Evolutionary conservation across 768 basidiomycete species (phyloP).

Genomic region (Trametes cingulata): DNA sequence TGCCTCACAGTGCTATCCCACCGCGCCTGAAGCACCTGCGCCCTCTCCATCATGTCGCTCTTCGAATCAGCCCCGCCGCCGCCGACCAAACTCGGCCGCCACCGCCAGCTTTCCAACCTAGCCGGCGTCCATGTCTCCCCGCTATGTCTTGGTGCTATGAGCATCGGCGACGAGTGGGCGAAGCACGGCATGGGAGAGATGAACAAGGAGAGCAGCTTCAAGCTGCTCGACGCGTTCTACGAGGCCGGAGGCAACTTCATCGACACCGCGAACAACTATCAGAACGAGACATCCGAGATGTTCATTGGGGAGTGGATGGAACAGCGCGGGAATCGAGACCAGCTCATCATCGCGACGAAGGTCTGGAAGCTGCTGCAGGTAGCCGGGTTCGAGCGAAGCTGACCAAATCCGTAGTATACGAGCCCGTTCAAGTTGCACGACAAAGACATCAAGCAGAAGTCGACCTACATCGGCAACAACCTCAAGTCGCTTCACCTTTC

Average conservation of each 20-base stretch:
- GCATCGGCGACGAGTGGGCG: constrained; percentile 40
- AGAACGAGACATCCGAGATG: constrained; percentile 37
- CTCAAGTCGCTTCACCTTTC: constrained; percentile 37
- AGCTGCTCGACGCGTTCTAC: constrained; percentile 41
- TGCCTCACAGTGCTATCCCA: no score
- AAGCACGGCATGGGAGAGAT: constrained; percentile 34
- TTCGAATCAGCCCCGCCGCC: constrained; percentile 20
- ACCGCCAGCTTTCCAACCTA: constrained; percentile 35
- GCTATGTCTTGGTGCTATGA: constrained; percentile 39
- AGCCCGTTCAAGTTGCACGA: constrained; percentile 23
- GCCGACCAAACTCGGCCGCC: constrained; percentile 29
- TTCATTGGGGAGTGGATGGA: constrained; percentile 47
- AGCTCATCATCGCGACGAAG: constrained; percentile 38
- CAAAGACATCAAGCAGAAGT: constrained; percentile 28
- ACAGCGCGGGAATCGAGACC: constrained; percentile 37
- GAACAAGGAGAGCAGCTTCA: constrained; percentile 38
- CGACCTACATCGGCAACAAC: constrained; percentile 46
- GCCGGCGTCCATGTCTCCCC: constrained; percentile 42
- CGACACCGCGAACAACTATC: constrained; percentile 41
- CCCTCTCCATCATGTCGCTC: background rate
- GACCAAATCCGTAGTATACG: constrained; percentile 26
- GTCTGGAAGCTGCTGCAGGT: background rate
- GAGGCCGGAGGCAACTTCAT: constrained; percentile 38
- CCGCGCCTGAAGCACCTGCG: no score
- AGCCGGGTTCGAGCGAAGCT: background rate